Evolutionary conservation across 352 stramenopile genomes (phyloP).

Genomic region (Globisporangium splendens): DNA sequence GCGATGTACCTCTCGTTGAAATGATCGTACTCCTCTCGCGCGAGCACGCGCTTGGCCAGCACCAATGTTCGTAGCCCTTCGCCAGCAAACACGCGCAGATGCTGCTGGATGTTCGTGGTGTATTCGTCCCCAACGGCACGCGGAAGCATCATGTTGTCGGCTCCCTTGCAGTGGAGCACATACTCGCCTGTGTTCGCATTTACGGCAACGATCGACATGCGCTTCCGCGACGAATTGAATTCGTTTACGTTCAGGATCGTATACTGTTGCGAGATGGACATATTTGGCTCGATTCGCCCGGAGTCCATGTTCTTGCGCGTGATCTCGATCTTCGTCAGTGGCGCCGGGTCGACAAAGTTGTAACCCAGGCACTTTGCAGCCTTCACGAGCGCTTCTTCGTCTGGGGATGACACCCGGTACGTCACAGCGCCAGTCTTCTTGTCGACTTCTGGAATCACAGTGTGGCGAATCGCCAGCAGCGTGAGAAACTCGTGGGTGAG

Average conservation of each 20-base stretch:
- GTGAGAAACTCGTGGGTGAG: conserved; percentile 58
- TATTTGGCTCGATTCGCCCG: background rate
- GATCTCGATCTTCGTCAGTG: conserved; percentile 48
- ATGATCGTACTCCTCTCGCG: conserved; percentile 35
- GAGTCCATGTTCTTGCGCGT: conserved; percentile 27
- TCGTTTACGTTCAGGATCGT: conserved; percentile 80
- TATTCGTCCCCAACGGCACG: conserved; percentile 24
- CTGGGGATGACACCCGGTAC: conserved; percentile 55
- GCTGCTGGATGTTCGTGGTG: conserved; percentile 24
- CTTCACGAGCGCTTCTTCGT: conserved; percentile 67
- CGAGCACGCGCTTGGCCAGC: conserved; percentile 53
- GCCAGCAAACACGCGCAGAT: conserved; percentile 63
- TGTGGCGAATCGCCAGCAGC: conserved; percentile 58
- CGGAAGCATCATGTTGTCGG: conserved; percentile 83
- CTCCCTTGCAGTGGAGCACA: conserved; percentile 76
- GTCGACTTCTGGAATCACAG: conserved; percentile 65
- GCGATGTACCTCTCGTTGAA: conserved; percentile 60
- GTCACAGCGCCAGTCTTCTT: conserved; percentile 39
- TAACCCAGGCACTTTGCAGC: conserved; percentile 61
- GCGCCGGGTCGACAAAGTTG: conserved; percentile 47
- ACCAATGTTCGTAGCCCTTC: conserved; percentile 82
- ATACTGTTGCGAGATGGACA: conserved; percentile 24
- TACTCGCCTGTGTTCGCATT: conserved; percentile 35
- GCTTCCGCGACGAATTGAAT: conserved; percentile 93
- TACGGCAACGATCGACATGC: conserved; percentile 95